Base-by-base conservation (phyloP, 345 rosid species). In the Arabidopsis arenosa region DNA sequence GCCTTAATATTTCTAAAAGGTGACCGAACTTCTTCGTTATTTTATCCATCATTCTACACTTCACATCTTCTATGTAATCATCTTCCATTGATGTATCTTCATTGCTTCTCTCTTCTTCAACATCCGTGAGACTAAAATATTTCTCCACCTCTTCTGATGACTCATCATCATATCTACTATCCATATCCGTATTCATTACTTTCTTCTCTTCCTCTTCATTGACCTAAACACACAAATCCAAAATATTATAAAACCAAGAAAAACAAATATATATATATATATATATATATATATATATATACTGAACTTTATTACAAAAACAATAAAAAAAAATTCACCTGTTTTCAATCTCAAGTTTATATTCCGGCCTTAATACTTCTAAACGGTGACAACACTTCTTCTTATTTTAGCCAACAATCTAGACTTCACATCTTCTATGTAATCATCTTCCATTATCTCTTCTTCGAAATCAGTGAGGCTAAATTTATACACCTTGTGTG, bases 331-430 rank as follows among this genome's bases (percentile, higher is more conserved):
- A 37, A 8, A 3, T 1, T 11, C 32, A 76, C 79, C 79, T 68
- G 64, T 33, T 52, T 11, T 61, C 72, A 37, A 26, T 43, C 6
- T 85, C 90, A 2, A 88, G 60, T 58, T 81, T 44, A 78, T 80
- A 85, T 73, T 86, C 91, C 5, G 89, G 60, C n/a, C 85, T 89
- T 78, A 87, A 81, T 44, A 86, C 68, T 79, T 84, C 85, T 15
- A 68, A 0, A 79, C 51, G 79, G 0, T 47, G 80, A 79, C 86
- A 66, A 63, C 39, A 70, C 45, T 88, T 87, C 28, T 75, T 82
- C 0, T 84, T 76, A 91, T 86, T 61, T 90, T 85, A 43, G 85
- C 89, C 23, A 87, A 71, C 62, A 90, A 60, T 65, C 64, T 81
- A 4, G 7, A 75, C 85, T 90, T 91, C 36, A 57, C 75, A 69